Evolutionary conservation across 2,329 filamentous ascomycete species (phyloP).

Genomic region (Epichloe gansuensis): DNA sequence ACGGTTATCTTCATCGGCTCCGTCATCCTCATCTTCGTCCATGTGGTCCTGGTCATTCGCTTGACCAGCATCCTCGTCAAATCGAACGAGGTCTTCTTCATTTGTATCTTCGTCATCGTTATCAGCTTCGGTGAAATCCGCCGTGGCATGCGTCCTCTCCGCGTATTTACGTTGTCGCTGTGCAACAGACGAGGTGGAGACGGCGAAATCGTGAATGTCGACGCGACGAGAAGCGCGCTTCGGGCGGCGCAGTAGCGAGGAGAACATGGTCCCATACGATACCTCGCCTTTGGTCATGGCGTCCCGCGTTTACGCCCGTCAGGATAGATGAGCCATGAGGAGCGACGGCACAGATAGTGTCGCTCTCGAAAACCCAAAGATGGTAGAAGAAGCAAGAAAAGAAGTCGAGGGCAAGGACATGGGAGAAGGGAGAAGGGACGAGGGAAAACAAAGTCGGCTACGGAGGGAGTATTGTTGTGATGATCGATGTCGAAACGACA

Average conservation of each 20-base stretch:
- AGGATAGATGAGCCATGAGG: conserved; percentile 14
- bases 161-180: conserved; percentile 15
- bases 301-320: conserved; percentile 11
- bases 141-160: conserved; percentile 38
- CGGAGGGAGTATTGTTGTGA: not conserved
- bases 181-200: conserved; percentile 20
- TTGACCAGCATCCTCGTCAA: conserved; percentile 33
- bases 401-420: not conserved
- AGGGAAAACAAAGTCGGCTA: not conserved
- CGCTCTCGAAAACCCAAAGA: not conserved
- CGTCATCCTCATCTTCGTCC: conserved; percentile 25
- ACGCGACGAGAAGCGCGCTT: conserved; percentile 22
- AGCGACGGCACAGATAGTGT: conserved; percentile 2
- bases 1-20: conserved; percentile 30
- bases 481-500: not conserved
- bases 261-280: conserved; percentile 20
- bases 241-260: conserved; percentile 22
- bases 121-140: conserved; percentile 53
- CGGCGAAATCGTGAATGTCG: conserved; percentile 16
- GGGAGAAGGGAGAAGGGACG: not conserved
- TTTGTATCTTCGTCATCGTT: conserved; percentile 34
- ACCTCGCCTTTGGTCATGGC: conserved; percentile 4
- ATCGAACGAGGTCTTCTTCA: conserved; percentile 17
- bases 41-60: conserved; percentile 37
- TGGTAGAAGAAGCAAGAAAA: conserved; percentile 3